These are phyloP conservation scores for Penicillium crustosum DNA, from an alignment of 2,329 filamentous ascomycete genomes.

Conservation along the genomic window DNA sequence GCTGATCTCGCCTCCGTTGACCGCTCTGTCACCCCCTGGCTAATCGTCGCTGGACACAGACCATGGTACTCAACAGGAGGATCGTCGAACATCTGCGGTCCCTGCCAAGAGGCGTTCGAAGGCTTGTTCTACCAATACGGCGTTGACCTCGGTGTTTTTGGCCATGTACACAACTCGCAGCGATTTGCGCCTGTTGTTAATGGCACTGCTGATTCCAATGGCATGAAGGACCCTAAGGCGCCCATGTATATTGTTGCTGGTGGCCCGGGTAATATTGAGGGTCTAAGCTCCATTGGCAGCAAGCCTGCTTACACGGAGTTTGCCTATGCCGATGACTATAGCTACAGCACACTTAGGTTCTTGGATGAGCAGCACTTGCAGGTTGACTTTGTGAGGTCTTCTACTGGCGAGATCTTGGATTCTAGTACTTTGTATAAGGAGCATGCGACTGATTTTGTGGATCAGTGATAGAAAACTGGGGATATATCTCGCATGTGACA, in stretches of 20 bases:
- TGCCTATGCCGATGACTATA: conserved; percentile 47
- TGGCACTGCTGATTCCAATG: conserved; percentile 44
- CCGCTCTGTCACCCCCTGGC: conserved; percentile 56
- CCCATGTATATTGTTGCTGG: conserved; percentile 59
- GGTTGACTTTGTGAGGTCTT: conserved; percentile 53
- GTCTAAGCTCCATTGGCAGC: conserved; percentile 45
- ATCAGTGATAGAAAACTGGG: conserved; percentile 46
- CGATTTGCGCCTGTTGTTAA: conserved; percentile 45
- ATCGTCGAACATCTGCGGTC: conserved; percentile 38
- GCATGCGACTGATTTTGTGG: conserved; percentile 49
- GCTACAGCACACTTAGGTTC: conserved; percentile 53
- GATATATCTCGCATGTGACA: background rate
- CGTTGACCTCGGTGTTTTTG: conserved; percentile 58
- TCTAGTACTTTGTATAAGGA: conserved; percentile 51
- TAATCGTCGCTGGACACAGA: conserved; percentile 47
- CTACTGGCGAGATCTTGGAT: conserved; percentile 52
- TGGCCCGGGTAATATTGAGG: conserved; percentile 59
- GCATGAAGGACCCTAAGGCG: conserved; percentile 52
- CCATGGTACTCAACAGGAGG: conserved; percentile 50
- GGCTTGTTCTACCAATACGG: conserved; percentile 56
- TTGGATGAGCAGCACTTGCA: conserved; percentile 48
- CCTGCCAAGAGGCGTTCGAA: conserved; percentile 57
- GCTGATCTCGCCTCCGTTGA: conserved; percentile 59
- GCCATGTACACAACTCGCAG: conserved; percentile 60
- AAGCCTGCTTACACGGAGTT: conserved; percentile 46